A percentile compares a stretch with the other conserved stretches of the same genome.
Conservation (phyloP, 2,329 filamentous ascomycete genomes). For the Metarhizium rileyi region DNA sequence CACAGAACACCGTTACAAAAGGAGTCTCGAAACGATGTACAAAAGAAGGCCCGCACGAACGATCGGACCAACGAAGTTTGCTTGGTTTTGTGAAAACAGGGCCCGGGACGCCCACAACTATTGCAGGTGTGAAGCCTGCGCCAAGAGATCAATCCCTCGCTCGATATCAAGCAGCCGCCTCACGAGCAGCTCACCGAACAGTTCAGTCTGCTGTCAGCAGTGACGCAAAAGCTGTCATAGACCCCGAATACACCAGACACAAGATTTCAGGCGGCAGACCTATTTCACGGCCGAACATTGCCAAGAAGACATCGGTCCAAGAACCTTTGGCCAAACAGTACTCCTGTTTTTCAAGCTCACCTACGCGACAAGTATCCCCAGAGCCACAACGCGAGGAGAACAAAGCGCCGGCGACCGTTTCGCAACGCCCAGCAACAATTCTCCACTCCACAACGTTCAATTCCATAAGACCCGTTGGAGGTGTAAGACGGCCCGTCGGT, state of each 20-base stretch:
- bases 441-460: conserved; percentile 44
- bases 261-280: conserved; percentile 30
- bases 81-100: conserved; percentile 28
- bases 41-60: conserved; percentile 21
- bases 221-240: conserved; percentile 15
- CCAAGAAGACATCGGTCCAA: conserved; percentile 14
- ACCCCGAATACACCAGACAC: conserved; percentile 25
- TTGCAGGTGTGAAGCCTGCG: conserved; percentile 7
- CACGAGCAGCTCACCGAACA: conserved; percentile 12
- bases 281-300: conserved; percentile 22
- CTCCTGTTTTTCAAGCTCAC: conserved; percentile 49
- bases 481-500: conserved; percentile 34
- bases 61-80: conserved; percentile 31
- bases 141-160: conserved; percentile 12
- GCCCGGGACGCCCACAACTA: conserved; percentile 7
- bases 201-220: conserved; percentile 3
- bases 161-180: conserved; percentile 18
- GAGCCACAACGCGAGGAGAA: conserved; percentile 13
- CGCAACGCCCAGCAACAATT: conserved; percentile 26
- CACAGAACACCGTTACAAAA: conserved; percentile 4
- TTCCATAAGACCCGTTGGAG: conserved; percentile 23
- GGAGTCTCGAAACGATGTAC: conserved; percentile 10
- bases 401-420: conserved; percentile 16
- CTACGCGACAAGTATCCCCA: conserved; percentile 23
- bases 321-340: conserved; percentile 36